Base-by-base conservation (phyloP, 192 early-diverging fungal genomes). In the Coemansia sp. region DNA sequence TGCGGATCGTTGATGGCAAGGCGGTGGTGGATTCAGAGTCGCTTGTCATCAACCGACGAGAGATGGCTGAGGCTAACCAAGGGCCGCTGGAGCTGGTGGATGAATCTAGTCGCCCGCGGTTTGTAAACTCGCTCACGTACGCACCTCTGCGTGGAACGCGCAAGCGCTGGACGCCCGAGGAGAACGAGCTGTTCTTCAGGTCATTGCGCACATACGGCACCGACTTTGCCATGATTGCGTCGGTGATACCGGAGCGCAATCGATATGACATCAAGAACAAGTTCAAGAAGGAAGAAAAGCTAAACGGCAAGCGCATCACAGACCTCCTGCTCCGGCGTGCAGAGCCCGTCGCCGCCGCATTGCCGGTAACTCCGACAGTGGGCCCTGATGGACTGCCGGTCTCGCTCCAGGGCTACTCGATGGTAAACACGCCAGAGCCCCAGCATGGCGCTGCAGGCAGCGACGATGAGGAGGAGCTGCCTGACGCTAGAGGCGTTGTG, bases 221-320 rank as follows among this genome's bases (percentile, higher is more conserved):
- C 0, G 82, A 84, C 62, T 84, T 84, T 68, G 63, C 79, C 38
- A 79, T 79, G 71, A 66, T 79, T n/a, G 43, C 82, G 9, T 45
- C 58, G 3, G 69, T 34, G 18, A 64, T 84, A 58, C 65, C 70
- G 4, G 48, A 55, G 13, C 70, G 82, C 42, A 74, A 66, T 42
- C 70, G 82, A 31, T 75, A 76, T 42, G 73, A 84, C 20, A 59
- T 80, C 23, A 62, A 64, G 55, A 80, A 76, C 65, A 84, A 84
- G 71, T 84, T 84, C 66, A 72, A 70, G 37, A 48, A 50, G 6
- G 83, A 84, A 57, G 83, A 84, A 31, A 65, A 24, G 43, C 39
- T n/a, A 9, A 58, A 70, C 23, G 34, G 40, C 8, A 26, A 45
- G 36, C 63, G 74, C 21, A 72, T 82, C 45, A 82, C 79, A 5